These are phyloP conservation scores for Serendipita sp. DNA, from an alignment of 768 basidiomycete genomes.

Conservation along the genomic window DNA sequence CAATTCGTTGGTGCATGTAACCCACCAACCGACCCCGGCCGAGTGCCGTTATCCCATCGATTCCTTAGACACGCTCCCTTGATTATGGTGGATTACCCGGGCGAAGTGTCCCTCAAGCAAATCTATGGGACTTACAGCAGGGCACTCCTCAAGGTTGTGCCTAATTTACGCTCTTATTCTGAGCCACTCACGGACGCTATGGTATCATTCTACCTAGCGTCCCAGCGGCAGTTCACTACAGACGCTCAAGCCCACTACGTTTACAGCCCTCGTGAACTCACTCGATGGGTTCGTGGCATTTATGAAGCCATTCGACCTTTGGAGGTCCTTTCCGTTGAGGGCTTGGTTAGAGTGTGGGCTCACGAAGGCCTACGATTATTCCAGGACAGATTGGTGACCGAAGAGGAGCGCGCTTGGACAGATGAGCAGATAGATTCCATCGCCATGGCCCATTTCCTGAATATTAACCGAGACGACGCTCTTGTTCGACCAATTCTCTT, in stretches of 20 bases:
- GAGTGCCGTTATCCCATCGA: slow-evolving; percentile 92
- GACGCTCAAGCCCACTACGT: slow-evolving; percentile 98
- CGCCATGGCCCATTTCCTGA: slow-evolving; percentile 85
- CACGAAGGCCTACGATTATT: slow-evolving; percentile 95
- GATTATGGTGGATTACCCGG: slow-evolving; percentile 98
- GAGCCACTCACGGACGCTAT: slow-evolving; percentile 94
- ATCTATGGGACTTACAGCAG: slow-evolving; percentile 98
- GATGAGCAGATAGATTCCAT: slow-evolving; percentile 76
- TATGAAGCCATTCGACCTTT: slow-evolving; percentile 92
- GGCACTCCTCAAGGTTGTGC: slow-evolving; percentile 87
- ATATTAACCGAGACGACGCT: slow-evolving; percentile 74
- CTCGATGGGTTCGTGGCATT: slow-evolving; percentile 91
- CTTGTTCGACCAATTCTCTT: slow-evolving; percentile 81
- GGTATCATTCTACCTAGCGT: slow-evolving; percentile 89
- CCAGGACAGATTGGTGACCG: slow-evolving; percentile 88
- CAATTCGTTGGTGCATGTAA: slow-evolving; percentile 99
- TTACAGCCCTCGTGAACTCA: slow-evolving; percentile 96
- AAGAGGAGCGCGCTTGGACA: slow-evolving; percentile 89
- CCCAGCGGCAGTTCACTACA: slow-evolving; percentile 86
- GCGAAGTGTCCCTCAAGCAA: slow-evolving; percentile 89
- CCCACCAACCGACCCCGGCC: slow-evolving; percentile 96
- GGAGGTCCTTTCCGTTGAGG: slow-evolving; percentile 85
- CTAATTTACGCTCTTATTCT: slow-evolving; percentile 79
- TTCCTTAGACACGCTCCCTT: slow-evolving; percentile 96
- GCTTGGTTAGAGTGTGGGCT: slow-evolving; percentile 92